phyloP scores from a whole-genome alignment of 306 rosid species.

The Abrus pulchellus region DNA sequence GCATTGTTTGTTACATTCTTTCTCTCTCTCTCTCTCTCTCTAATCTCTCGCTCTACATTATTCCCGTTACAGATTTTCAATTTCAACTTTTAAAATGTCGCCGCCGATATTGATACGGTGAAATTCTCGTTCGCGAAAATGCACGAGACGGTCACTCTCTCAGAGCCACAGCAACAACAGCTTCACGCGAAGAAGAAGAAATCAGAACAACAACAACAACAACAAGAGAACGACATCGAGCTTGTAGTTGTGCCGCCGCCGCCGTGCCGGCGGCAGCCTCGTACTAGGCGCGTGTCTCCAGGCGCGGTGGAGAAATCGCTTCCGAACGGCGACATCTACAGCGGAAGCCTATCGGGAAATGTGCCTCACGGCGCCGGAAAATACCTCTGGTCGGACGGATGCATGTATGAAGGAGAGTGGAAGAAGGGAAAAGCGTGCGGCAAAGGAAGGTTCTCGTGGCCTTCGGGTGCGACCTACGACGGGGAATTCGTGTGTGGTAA shows the following conservation, averaged over 20 bases:
- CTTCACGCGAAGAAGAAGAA: conserved; percentile 40
- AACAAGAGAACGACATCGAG: conserved; percentile 34
- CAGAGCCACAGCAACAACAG: conserved; percentile 17
- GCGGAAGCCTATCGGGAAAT: conserved; percentile 50
- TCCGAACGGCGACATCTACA: conserved; percentile 59
- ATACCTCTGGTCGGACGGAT: conserved; percentile 64
- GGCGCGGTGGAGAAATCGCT: conserved; percentile 44
- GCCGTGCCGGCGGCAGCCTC: conserved; percentile 43
- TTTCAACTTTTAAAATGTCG: conserved; percentile 31
- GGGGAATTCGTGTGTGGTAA: conserved; percentile 55
- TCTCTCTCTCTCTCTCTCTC: conserved; percentile 3
- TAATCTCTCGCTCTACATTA: not conserved
- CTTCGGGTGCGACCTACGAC: conserved; percentile 62
- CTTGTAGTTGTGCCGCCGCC: conserved; percentile 37
- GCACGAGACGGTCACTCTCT: conserved; percentile 60
- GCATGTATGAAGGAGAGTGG: conserved; percentile 68
- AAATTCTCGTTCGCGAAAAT: conserved; percentile 23
- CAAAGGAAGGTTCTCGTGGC: conserved; percentile 61
- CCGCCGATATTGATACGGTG: conserved; percentile 1
- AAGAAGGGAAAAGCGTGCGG: conserved; percentile 55
- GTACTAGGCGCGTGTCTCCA: conserved; percentile 40
- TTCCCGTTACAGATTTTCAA: not conserved
- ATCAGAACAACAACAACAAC: conserved; percentile 41
- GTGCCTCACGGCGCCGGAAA: conserved; percentile 58
- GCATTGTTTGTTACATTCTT: not conserved